Conservation (phyloP, 2,329 filamentous ascomycete species). For the Cercospora janseana region DNA sequence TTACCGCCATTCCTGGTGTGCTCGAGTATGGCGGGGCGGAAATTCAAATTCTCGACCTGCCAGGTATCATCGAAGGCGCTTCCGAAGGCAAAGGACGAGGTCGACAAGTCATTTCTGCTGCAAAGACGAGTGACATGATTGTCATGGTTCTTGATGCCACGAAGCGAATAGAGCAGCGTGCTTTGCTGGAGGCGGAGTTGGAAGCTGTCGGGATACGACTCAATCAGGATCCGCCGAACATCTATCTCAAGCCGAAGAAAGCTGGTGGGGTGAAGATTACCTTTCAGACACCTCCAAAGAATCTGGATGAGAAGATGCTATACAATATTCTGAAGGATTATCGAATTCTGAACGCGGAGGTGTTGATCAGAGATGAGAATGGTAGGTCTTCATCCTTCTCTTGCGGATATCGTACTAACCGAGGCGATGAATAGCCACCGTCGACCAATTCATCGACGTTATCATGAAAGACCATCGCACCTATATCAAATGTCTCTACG, state of each 20-base stretch:
- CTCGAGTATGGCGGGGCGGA: constrained; percentile 97
- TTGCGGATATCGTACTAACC: not conserved
- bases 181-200: constrained; percentile 83
- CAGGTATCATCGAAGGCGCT: constrained; percentile 96
- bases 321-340: constrained; percentile 98
- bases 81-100: constrained; percentile 94
- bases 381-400: constrained; percentile 43
- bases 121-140: constrained; percentile 96
- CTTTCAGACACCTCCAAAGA: constrained; percentile 83
- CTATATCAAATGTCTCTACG: constrained; percentile 91
- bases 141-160: constrained; percentile 97
- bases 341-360: constrained; percentile 97
- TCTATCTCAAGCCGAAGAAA: constrained; percentile 94
- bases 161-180: constrained; percentile 89
- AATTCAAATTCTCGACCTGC: constrained; percentile 95
- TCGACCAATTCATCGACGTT: constrained; percentile 98
- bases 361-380: constrained; percentile 90
- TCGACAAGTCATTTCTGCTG: constrained; percentile 92
- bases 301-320: constrained; percentile 95
- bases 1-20: constrained; percentile 95
- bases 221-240: constrained; percentile 93
- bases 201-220: constrained; percentile 93
- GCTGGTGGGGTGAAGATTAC: constrained; percentile 99
- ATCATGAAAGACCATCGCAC: constrained; percentile 99
- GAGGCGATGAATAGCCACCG: constrained; percentile 67